Percentiles rank a stretch among this genome's conserved stretches.
These are phyloP conservation scores for Aspergillus terreus DNA, from an alignment of 2,329 filamentous ascomycete genomes.

Conservation along the genomic window DNA sequence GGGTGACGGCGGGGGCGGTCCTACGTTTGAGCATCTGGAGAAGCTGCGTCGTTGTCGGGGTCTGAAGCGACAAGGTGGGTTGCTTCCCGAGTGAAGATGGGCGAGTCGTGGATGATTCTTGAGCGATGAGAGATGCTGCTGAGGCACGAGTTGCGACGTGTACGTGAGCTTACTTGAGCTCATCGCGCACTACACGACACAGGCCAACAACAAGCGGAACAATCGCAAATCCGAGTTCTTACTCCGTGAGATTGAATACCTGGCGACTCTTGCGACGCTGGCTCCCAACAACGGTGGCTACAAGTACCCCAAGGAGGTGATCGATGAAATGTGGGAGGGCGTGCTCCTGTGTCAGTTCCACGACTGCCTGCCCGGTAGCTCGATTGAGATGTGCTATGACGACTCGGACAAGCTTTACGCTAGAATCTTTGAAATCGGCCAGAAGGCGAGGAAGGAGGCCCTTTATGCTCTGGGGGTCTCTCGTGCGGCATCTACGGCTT, in stretches of 20 bases:
- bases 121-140: no score
- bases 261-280: constrained; percentile 81
- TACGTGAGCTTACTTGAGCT: constrained; percentile 98
- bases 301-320: constrained; percentile 88
- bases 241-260: constrained; percentile 80
- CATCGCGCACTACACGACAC: constrained; percentile 97
- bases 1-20: constrained; percentile 91
- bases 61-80: constrained; percentile 82
- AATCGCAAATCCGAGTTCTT: constrained; percentile 83
- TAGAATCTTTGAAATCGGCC: constrained; percentile 72
- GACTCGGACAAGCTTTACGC: constrained; percentile 90
- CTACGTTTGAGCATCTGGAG: constrained; percentile 89
- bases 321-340: constrained; percentile 93
- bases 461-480: constrained; percentile 64
- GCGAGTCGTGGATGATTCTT: constrained; percentile 92
- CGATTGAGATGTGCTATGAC: constrained; percentile 97
- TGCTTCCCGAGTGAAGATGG: constrained; percentile 82
- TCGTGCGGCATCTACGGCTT: constrained; percentile 40
- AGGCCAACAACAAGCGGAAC: constrained; percentile 94
- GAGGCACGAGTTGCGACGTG: no score
- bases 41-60: constrained; percentile 91
- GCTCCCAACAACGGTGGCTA: constrained; percentile 59
- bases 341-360: constrained; percentile 95
- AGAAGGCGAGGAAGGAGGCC: constrained; percentile 67
- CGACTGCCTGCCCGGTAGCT: constrained; percentile 90